phyloP scores from a whole-genome alignment of 352 stramenopile genomes.

The Thalassiosira sp. region DNA sequence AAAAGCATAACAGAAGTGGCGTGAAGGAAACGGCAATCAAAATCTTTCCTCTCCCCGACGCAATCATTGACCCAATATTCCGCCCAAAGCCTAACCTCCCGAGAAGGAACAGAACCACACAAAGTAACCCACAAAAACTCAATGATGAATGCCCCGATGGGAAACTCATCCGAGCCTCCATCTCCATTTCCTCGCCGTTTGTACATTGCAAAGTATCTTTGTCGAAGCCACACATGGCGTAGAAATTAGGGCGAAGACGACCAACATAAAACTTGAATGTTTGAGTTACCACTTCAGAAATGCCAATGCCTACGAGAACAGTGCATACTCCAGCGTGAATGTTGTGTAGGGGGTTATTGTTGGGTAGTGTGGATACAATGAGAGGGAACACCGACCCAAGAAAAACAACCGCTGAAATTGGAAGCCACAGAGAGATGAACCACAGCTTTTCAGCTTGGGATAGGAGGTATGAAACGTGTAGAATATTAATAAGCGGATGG shows the following conservation, averaged over 20 bases:
- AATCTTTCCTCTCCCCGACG: constrained; percentile 14
- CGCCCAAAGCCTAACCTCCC: constrained; percentile 28
- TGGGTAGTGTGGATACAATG: constrained; percentile 19
- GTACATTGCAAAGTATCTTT: constrained; percentile 50
- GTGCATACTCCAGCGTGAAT: constrained; percentile 33
- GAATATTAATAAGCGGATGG: too few relatives aligned
- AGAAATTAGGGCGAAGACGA: constrained; percentile 72
- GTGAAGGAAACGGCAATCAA: constrained; percentile 21
- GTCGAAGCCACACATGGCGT: constrained; percentile 73
- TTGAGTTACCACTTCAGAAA: constrained; percentile 63
- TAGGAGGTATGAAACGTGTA: too few relatives aligned
- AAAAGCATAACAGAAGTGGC: constrained; percentile 39
- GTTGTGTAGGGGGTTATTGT: constrained; percentile 37
- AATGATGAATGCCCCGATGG: constrained; percentile 74
- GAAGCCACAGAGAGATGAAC: constrained; percentile 37
- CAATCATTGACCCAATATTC: constrained; percentile 13
- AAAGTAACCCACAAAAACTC: constrained; percentile 61
- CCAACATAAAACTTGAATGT: constrained; percentile 71
- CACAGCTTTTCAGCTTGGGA: constrained; percentile 25
- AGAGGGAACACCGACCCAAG: constrained; percentile 36
- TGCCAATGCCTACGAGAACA: constrained; percentile 56
- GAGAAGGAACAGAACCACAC: constrained; percentile 66
- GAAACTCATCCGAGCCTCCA: constrained; percentile 63
- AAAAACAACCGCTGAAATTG: constrained; percentile 16
- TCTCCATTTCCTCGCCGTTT: constrained; percentile 42